Evolutionary conservation across 2,329 filamentous ascomycete genomes (phyloP), one percentile per base, ranked within the genome.

Genomic region (Penicillium hordei): DNA sequence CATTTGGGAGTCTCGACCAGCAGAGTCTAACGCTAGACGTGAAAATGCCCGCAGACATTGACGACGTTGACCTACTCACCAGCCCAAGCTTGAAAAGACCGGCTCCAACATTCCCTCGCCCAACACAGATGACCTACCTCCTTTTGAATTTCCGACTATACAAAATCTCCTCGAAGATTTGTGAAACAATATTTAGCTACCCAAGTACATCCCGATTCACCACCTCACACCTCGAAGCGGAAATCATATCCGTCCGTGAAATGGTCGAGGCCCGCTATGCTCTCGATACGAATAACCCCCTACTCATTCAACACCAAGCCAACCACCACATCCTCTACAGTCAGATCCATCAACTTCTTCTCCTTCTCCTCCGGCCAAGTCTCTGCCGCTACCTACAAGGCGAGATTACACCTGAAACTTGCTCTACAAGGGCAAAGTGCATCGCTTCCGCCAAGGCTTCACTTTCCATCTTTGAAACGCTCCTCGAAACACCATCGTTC

Each of bases 41-140:
- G 15, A 66, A 68, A 25, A 65, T 71, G 21, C 72, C 72, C 8
- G 61, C 71, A 1, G 72, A 76, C 44, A 61, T 75, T n/a, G 71
- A 76, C 60, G 73, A 76, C 48, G 66, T 70, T 12, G 69, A 73
- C 38, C 64, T 75, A 17, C 61, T 72, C 9, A 70, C 69, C 2
- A 63, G 64, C 5, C 63, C 63, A n/a, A 54, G n/a, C 6, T 6
- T 51, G 1, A 48, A 56, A 17, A 44, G 58, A 60, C 27, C 57
- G 25, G n/a, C 58, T 25, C 63, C 67, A 1, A 63, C 67, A 25
- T 54, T 60, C 25, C 52, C 57, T 6, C 65, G 67, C 5, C 74
- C 75, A 38, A 77, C 74, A 2, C 74, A 78, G 63, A 77, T 76
- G 74, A 74, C 75, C 19, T 77, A 75, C 57, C 69, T 78, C 5